These are phyloP conservation scores for Ophioceras dolichostomum DNA, from an alignment of 2,329 filamentous ascomycete genomes.

Conservation along the genomic window DNA sequence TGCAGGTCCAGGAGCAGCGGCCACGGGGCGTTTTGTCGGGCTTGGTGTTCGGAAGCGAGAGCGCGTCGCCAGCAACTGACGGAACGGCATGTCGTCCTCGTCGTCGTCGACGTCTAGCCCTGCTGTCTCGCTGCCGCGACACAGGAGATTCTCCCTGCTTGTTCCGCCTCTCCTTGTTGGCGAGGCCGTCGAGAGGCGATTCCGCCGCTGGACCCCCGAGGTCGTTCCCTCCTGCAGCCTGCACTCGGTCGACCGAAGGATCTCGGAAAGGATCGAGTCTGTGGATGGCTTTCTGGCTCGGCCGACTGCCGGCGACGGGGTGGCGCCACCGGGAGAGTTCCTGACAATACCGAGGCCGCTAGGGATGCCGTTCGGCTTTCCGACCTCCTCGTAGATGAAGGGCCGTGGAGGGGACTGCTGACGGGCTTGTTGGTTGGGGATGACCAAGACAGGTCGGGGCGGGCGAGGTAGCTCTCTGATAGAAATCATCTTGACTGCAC, in stretches of 20 bases:
- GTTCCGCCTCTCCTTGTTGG: constrained; percentile 10
- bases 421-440: constrained; percentile 1
- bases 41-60: constrained; percentile 7
- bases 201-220: constrained; percentile 8
- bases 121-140: background rate
- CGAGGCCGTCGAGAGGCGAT: constrained; percentile 14
- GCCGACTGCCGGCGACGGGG: no score
- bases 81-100: background rate
- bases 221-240: constrained; percentile 20
- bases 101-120: background rate
- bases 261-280: constrained; percentile 36
- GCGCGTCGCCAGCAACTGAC: background rate
- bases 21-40: no score
- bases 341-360: no score
- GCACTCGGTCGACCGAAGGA: constrained; percentile 39
- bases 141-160: background rate
- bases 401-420: background rate
- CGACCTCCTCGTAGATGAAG: background rate
- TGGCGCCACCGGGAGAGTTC: no score
- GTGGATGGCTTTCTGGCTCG: constrained; percentile 19
- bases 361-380: no score
- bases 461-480: constrained; percentile 3
- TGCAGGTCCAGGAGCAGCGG: no score
- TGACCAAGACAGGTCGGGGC: constrained; percentile 5
- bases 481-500: background rate